Percentiles rank a stretch among this genome's conserved stretches.
These are phyloP conservation scores for Heritiera littoralis DNA, from an alignment of 345 rosid genomes.

Conservation along the genomic window DNA sequence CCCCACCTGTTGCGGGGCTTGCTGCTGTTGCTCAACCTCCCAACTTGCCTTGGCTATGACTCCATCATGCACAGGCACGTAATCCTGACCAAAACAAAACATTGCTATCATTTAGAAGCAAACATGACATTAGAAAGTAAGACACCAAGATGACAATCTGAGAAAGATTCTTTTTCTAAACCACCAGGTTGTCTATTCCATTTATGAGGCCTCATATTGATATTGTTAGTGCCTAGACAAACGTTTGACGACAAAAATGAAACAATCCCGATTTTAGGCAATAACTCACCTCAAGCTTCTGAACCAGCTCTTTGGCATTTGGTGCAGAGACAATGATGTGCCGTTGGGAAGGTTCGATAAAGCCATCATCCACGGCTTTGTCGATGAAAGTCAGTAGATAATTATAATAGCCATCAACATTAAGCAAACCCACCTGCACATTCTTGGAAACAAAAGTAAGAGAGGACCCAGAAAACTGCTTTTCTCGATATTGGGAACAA, in stretches of 20 bases:
- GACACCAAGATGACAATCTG: conserved; percentile 15
- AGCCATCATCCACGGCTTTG: conserved; percentile 98
- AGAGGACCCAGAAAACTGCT: neutral
- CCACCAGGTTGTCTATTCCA: conserved; percentile 27
- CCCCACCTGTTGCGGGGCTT: conserved; percentile 40
- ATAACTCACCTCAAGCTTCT: conserved; percentile 82
- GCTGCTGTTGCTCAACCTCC: conserved; percentile 55
- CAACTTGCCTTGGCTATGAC: conserved; percentile 70
- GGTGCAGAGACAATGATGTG: conserved; percentile 91
- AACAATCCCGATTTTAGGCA: neutral
- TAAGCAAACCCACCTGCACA: conserved; percentile 88
- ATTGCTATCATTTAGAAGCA: conserved; percentile 24
- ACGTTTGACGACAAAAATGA: conserved; percentile 12
- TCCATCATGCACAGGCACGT: conserved; percentile 84
- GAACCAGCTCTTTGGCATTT: conserved; percentile 81
- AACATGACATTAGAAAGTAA: conserved; percentile 1
- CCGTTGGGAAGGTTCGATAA: conserved; percentile 83
- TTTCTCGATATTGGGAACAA: neutral
- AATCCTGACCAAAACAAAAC: conserved; percentile 53
- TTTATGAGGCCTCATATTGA: neutral
- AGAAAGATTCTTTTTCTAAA: conserved; percentile 22
- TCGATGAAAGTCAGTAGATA: conserved; percentile 77
- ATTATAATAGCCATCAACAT: conserved; percentile 94
- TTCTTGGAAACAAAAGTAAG: conserved; percentile 10
- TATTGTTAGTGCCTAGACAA: neutral